A percentile compares a stretch with the other conserved stretches of the same genome.
phyloP scores from a whole-genome alignment of 306 rosid genomes.

The Cicer judaicum region DNA sequence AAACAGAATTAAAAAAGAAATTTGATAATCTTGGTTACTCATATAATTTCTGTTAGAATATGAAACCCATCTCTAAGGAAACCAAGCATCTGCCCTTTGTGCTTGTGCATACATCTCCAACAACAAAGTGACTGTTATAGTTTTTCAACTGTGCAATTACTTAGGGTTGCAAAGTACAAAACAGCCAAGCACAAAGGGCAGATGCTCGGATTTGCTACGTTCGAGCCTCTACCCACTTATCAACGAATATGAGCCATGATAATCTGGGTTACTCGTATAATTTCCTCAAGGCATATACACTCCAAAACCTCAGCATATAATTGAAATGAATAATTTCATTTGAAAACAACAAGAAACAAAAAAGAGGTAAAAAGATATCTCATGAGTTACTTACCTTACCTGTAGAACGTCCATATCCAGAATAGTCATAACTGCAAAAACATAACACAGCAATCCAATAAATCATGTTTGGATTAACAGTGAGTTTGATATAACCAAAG shows the following conservation, averaged over 20 bases:
- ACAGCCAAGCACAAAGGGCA: too few species aligned
- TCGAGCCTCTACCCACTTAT: too few species aligned
- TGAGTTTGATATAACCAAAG: too few species aligned
- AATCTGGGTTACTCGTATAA: background rate
- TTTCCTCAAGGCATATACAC: background rate
- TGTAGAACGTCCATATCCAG: constrained; percentile 94
- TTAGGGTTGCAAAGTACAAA: too few species aligned
- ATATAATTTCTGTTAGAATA: background rate
- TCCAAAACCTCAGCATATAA: constrained; percentile 9
- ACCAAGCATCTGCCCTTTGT: too few species aligned
- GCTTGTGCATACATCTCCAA: too few species aligned
- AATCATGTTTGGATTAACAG: too few species aligned
- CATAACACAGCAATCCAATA: constrained; percentile 38
- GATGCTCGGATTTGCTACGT: too few species aligned
- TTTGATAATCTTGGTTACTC: constrained; percentile 23
- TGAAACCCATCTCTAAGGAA: too few species aligned
- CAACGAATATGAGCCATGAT: background rate
- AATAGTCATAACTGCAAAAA: constrained; percentile 89
- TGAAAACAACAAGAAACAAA: background rate
- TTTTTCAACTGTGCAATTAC: too few species aligned
- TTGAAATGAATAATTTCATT: constrained; percentile 21
- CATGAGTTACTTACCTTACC: constrained; percentile 78
- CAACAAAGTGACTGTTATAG: too few species aligned
- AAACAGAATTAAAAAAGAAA: constrained; percentile 2
- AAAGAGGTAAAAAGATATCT: background rate